Percentiles rank a stretch among this genome's conserved stretches.
These are phyloP conservation scores for Ajuga reptans DNA, from an alignment of 305 asterid genomes.

Conservation along the genomic window DNA sequence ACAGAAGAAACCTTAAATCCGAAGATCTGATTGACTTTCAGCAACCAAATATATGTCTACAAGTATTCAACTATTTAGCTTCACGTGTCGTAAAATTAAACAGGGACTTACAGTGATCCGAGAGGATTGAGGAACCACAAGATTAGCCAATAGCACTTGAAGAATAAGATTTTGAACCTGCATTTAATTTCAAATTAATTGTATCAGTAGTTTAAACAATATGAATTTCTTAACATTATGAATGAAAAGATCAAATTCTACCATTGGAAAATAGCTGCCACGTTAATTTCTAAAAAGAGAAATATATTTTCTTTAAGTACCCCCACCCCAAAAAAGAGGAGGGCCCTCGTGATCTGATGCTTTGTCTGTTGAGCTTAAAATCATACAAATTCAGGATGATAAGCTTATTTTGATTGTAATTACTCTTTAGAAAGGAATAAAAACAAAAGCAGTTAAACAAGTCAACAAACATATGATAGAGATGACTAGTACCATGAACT, in stretches of 20 bases:
- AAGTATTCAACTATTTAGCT: not conserved
- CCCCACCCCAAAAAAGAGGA: not conserved
- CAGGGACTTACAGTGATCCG: constrained; percentile 57
- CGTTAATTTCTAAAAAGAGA: not conserved
- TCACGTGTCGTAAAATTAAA: constrained; percentile 1
- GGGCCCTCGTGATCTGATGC: not conserved
- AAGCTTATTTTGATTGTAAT: not conserved
- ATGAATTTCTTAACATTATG: not conserved
- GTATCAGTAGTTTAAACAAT: constrained; percentile 6
- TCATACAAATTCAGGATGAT: not conserved
- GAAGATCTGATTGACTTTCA: not conserved
- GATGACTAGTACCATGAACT: constrained; percentile 56
- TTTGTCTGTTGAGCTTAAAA: constrained; percentile 10
- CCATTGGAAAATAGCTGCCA: not conserved
- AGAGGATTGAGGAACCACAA: constrained; percentile 54
- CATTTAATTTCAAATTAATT: constrained; percentile 16
- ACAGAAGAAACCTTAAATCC: not conserved
- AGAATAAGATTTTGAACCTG: constrained; percentile 81
- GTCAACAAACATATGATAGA: constrained; percentile 11
- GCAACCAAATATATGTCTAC: constrained; percentile 5
- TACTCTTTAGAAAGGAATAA: not conserved
- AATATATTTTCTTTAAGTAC: not conserved
- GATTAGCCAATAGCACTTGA: constrained; percentile 80
- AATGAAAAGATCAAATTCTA: not conserved
- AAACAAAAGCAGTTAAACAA: constrained; percentile 1